phyloP scores from a whole-genome alignment of 2,329 filamentous ascomycete genomes.

The Amphichorda felina region DNA sequence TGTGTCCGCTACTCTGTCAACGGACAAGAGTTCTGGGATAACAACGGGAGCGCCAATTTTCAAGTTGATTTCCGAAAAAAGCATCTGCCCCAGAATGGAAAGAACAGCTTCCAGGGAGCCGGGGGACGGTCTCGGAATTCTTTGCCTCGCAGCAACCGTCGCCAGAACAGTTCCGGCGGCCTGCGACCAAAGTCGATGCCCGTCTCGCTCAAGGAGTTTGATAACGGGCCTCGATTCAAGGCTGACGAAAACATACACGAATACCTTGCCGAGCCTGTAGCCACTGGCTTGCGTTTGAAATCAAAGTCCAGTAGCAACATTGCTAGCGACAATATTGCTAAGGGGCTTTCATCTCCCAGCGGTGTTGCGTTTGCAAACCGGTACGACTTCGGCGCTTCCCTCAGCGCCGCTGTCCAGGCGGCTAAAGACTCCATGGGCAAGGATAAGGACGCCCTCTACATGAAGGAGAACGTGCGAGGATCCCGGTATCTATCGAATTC shows the following conservation, averaged over 20 bases:
- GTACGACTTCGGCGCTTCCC: slow-evolving; percentile 92
- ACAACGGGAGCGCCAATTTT: slow-evolving; percentile 78
- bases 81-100: slow-evolving; percentile 47
- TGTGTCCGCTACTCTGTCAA: slow-evolving; percentile 81
- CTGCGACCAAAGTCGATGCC: slow-evolving; percentile 43
- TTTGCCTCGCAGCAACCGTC: slow-evolving; percentile 57
- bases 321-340: slow-evolving; percentile 46
- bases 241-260: slow-evolving; percentile 48
- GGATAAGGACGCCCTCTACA: slow-evolving; percentile 45
- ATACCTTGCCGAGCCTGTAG: slow-evolving; percentile 45
- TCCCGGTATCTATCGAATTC: slow-evolving; percentile 4
- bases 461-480: slow-evolving; percentile 33
- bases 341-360: slow-evolving; percentile 40
- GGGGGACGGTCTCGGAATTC: slow-evolving; percentile 36
- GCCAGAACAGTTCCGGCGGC: slow-evolving; percentile 24
- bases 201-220: slow-evolving; percentile 60
- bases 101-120: slow-evolving; percentile 38
- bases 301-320: slow-evolving; percentile 51
- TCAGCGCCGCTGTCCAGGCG: slow-evolving; percentile 69
- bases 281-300: slow-evolving; percentile 56
- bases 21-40: slow-evolving; percentile 89
- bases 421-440: slow-evolving; percentile 51
- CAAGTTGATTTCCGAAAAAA: slow-evolving; percentile 89
- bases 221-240: slow-evolving; percentile 38
- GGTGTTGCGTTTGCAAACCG: slow-evolving; percentile 78